Base-by-base conservation (phyloP, 306 rosid genomes). In the Lathyrus tuberosus region DNA sequence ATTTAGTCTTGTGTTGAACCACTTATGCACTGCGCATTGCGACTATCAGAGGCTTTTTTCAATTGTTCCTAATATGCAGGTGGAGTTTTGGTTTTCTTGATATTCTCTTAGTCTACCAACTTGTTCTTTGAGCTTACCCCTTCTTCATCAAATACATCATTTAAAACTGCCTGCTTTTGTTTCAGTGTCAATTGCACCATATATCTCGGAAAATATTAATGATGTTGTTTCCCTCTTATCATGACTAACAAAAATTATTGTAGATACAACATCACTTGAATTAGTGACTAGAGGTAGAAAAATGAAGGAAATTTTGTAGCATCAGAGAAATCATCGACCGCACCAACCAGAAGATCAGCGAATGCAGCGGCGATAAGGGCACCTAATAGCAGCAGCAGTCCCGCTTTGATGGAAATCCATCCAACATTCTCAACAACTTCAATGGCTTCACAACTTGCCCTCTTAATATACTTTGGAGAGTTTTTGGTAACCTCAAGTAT, bases 331-430 rank as follows among this genome's bases (percentile, higher is more conserved):
- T 87, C 84, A 79, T 94, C 89, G 8, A 94, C 99, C 1, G 72
- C 95, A 46, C 91, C 99, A 41, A 94, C 97, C 71, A 94, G 77
- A n/a, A 97, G 97, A 79, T 91, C 97, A 18, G 99, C 99, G 51
- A 78, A 80, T 16, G 75, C 87, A 42, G 88, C 99, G 0, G 99
- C 99, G 62, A 94, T 87, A 67, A 80, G 69, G 52, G 97, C 20
- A 73, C 97, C 99, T 1, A 91, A 47, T 54, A 90, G 7, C 66
- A 94, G 82, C 51, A 84, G 63, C 17, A 86, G 77, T 31, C 69
- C 80, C 59, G 99, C 96, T 82, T 86, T 90, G 63, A 83, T 10
- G 33, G 77, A 14, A 11, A 35, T 74, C 89, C 81, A 63, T 70
- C 58, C 80, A 30, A 80, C 53, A 78, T 62, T 75, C 57, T 48